Conservation (phyloP, 257 asterid species). For the Gentiana straminea region DNA sequence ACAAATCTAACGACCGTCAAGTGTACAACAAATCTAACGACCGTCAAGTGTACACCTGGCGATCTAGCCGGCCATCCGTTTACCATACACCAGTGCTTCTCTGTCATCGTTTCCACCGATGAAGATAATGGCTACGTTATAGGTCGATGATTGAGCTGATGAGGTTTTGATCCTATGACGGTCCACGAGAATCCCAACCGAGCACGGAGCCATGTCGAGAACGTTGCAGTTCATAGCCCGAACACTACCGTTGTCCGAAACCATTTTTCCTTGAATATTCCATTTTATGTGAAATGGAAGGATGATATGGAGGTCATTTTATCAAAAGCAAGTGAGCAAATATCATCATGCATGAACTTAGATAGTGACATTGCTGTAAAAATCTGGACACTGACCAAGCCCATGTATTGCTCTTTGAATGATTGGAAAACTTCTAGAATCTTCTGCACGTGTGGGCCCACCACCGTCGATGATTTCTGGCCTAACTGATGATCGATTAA, state of each 20-base stretch:
- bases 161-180: slow-evolving; percentile 46
- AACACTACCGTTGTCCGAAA: slow-evolving; percentile 27
- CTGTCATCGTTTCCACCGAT: slow-evolving; percentile 84
- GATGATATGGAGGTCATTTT: slow-evolving; percentile 27
- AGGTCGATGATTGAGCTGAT: slow-evolving; percentile 11
- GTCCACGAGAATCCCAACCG: slow-evolving; percentile 65
- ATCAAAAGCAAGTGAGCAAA: slow-evolving; percentile 32
- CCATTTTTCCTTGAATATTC: slow-evolving; percentile 25
- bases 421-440: slow-evolving; percentile 14
- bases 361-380: slow-evolving; percentile 26
- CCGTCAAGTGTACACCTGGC: slow-evolving; percentile 34
- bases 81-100: slow-evolving; percentile 63
- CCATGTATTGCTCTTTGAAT: slow-evolving; percentile 16
- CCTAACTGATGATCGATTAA: slow-evolving; percentile 28
- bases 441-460: slow-evolving; percentile 18
- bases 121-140: slow-evolving; percentile 52
- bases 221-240: slow-evolving; percentile 54
- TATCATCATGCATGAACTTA: slow-evolving; percentile 34
- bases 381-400: slow-evolving; percentile 17
- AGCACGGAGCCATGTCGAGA: slow-evolving; percentile 71
- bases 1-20: slow-evolving; percentile 58
- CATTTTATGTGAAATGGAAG: slow-evolving; percentile 38
- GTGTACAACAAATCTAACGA: slow-evolving; percentile 42
- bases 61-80: slow-evolving; percentile 49
- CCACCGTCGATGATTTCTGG: slow-evolving; percentile 13